Percentiles rank a stretch among this genome's conserved stretches.
Conservation (phyloP, 2,329 filamentous ascomycete genomes). For the Hansfordia pulvinata region DNA sequence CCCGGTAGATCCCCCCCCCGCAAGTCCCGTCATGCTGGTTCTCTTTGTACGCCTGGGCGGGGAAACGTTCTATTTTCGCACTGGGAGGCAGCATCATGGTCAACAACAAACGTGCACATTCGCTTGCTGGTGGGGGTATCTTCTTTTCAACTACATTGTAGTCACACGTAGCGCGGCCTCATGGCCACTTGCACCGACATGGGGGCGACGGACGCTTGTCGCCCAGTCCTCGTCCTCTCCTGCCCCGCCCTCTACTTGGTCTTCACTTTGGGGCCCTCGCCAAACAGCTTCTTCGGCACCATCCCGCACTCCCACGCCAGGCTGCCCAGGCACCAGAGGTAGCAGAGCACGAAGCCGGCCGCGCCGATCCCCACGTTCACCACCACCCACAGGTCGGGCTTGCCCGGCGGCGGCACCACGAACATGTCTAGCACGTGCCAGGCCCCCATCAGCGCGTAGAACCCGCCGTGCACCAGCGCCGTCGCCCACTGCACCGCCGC, state of each 20-base stretch:
- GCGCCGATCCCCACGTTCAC: constrained; percentile 79
- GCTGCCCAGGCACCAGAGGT: constrained; percentile 78
- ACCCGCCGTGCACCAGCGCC: constrained; percentile 54
- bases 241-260: constrained; percentile 21
- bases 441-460: constrained; percentile 62
- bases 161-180: too few species aligned
- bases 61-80: too few species aligned
- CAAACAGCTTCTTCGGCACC: constrained; percentile 17
- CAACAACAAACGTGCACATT: too few species aligned
- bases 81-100: too few species aligned
- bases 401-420: constrained; percentile 53
- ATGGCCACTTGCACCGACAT: too few species aligned
- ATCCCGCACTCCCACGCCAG: constrained; percentile 46
- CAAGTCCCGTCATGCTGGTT: too few species aligned
- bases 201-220: too few species aligned
- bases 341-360: constrained; percentile 74
- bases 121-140: too few species aligned
- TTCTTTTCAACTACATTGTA: too few species aligned
- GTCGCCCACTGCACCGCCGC: constrained; percentile 44
- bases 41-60: too few species aligned
- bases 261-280: constrained; percentile 20
- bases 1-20: too few species aligned
- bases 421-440: constrained; percentile 73
- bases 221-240: too few species aligned
- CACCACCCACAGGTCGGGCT: constrained; percentile 92